A percentile compares a stretch with the other conserved stretches of the same genome.
Conservation (phyloP, 2,329 filamentous ascomycete genomes). For the Xylaria digitata region DNA sequence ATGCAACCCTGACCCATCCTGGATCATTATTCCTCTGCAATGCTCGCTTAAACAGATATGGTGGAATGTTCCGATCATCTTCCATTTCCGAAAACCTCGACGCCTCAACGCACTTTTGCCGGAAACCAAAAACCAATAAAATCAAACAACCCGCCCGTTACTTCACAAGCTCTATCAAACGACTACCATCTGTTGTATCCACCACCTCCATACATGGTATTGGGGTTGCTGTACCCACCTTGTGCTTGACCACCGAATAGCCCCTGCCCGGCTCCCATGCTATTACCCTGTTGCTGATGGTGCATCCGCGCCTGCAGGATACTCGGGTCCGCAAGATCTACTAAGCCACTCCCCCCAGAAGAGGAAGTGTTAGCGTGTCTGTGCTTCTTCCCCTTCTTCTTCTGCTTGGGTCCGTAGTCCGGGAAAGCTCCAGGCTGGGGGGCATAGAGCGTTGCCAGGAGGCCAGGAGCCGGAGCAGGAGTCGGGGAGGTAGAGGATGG, state of each 20-base stretch:
- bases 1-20: conserved; percentile 51
- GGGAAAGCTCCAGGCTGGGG: conserved; percentile 86
- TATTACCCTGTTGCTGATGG: conserved; percentile 80
- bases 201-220: conserved; percentile 78
- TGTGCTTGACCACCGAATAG: conserved; percentile 88
- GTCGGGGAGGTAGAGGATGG: conserved; percentile 83
- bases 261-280: conserved; percentile 86
- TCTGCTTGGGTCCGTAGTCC: conserved; percentile 95
- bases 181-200: conserved; percentile 76
- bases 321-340: conserved; percentile 99
- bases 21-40: conserved; percentile 54
- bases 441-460: conserved; percentile 92
- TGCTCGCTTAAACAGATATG: conserved; percentile 61
- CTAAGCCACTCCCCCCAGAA: conserved; percentile 98
- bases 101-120: conserved; percentile 46
- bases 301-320: conserved; percentile 98
- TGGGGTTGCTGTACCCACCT: conserved; percentile 96
- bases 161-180: conserved; percentile 39
- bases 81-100: conserved; percentile 47
- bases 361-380: conserved; percentile 99
- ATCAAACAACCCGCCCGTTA: conserved; percentile 42
- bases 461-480: conserved; percentile 91
- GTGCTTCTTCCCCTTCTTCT: conserved; percentile 99
- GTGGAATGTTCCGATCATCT: conserved; percentile 50
- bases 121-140: conserved; percentile 46